Evolutionary conservation across 495 filamentous ascomycete species (phyloP), one percentile per base, ranked within the genome.

Genomic region (Trichoderma parareesei): DNA sequence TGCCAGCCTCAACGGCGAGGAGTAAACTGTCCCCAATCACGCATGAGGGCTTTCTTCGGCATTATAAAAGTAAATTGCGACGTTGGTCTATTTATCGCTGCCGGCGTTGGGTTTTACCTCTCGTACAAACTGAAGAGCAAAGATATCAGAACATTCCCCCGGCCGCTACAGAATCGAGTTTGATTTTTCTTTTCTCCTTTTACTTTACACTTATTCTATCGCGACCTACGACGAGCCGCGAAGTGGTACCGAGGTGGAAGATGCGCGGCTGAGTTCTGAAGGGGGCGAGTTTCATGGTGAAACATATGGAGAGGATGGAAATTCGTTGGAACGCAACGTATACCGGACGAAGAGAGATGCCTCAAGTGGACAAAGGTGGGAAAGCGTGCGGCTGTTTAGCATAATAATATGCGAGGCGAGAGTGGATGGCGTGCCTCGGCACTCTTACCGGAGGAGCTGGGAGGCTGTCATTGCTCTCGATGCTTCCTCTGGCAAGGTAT

Each of bases 31-130:
- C 60, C 42, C 38, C 5, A 40, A 61, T 61, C 41, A 61, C 55
- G 27, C 16, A 38, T 44, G 16, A 38, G 27, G 55, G 14, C 60
- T 41, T 60, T 53, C 65, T 49, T 62, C 43, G 59, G 42, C 38
- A 40, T 43, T 14, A 41, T 38, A 59, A 63, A 64, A 60, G 48
- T 20, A 43, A 38, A 49, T 33, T 37, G 53, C 53, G 63, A 57
- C 63, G 35, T 57, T 38, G 48, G 40, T 63, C 63, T 57, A 57
- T 71, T 67, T 72, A 69, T 69, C 64, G 62, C 48, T 70, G 61
- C 70, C 69, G 74, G 72, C 75, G 75, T 77, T 77, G 72, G 53
- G 70, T 75, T 69, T 66, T 69, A 67, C 68, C 37, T 71, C 37
- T 71, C 61, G 69, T 72, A 69, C 68, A 67, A 70, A 71, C 46